A percentile compares a stretch with the other conserved stretches of the same genome.
phyloP scores from a whole-genome alignment of 495 filamentous ascomycete genomes.

The Penicillium samsonianum region DNA sequence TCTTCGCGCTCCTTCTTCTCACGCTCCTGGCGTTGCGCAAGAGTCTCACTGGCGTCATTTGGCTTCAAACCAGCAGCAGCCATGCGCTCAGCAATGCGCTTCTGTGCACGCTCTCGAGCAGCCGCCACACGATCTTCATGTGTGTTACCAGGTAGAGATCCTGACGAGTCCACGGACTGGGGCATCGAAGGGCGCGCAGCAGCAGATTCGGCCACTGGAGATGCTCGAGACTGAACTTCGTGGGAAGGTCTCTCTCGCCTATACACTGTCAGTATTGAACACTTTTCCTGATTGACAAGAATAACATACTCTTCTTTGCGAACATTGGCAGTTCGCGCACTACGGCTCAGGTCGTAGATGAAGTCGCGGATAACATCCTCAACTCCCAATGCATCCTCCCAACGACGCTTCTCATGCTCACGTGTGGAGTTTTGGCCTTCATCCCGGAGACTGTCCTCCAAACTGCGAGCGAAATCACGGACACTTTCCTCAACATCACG shows the following conservation, averaged over 20 bases:
- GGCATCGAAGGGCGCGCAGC: slow-evolving; percentile 45
- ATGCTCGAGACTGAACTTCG: slow-evolving; percentile 28
- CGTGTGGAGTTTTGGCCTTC: slow-evolving; percentile 64
- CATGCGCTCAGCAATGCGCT: slow-evolving; percentile 95
- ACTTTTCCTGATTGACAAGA: slow-evolving; percentile 1
- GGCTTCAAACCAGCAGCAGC: slow-evolving; percentile 90
- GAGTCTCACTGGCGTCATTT: slow-evolving; percentile 66
- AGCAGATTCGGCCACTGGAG: slow-evolving; percentile 26
- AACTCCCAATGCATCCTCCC: slow-evolving; percentile 96
- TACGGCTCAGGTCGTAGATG: slow-evolving; percentile 92
- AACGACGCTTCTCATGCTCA: slow-evolving; percentile 89
- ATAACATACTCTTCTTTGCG: slow-evolving; percentile 68
- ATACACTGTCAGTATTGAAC: slow-evolving; percentile 19
- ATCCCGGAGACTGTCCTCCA: slow-evolving; percentile 87
- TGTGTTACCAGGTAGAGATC: slow-evolving; percentile 67
- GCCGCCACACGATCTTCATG: slow-evolving; percentile 92
- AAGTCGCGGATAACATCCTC: slow-evolving; percentile 97
- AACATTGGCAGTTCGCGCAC: slow-evolving; percentile 71
- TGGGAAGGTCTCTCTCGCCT: slow-evolving; percentile 30
- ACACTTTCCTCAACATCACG: slow-evolving; percentile 96
- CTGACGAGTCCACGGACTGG: slow-evolving; percentile 43
- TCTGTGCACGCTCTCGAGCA: slow-evolving; percentile 95
- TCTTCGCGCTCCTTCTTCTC: slow-evolving; percentile 86
- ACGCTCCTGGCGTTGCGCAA: slow-evolving; percentile 81
- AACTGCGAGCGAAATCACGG: slow-evolving; percentile 76